Conservation (phyloP, 2,329 filamentous ascomycete genomes). For the Fusarium mangiferae region DNA sequence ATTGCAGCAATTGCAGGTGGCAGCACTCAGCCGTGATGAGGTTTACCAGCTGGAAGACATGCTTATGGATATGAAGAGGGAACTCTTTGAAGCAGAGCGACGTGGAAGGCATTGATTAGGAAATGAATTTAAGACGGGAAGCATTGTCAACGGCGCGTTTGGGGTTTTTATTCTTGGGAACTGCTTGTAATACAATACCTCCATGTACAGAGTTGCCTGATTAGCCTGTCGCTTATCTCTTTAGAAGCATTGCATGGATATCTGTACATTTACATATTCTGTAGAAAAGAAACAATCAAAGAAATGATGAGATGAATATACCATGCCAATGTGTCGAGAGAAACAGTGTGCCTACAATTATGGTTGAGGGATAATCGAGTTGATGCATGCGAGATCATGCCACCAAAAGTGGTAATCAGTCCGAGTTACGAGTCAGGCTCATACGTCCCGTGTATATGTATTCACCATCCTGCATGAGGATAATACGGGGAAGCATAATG, state of each 20-base stretch:
- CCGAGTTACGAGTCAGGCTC: background rate
- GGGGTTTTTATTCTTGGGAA: slow-evolving; percentile 15
- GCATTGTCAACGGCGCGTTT: slow-evolving; percentile 34
- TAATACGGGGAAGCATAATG: background rate
- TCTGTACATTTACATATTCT: slow-evolving; percentile 21
- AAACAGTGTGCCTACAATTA: background rate
- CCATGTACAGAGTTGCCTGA: slow-evolving; percentile 20
- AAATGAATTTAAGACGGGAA: slow-evolving; percentile 19
- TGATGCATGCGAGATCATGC: background rate
- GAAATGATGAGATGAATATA: slow-evolving; percentile 16
- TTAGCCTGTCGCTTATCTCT: slow-evolving; percentile 8
- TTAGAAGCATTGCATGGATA: slow-evolving; percentile 10
- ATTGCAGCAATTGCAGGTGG: slow-evolving; percentile 67
- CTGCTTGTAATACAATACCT: slow-evolving; percentile 33
- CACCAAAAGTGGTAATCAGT: background rate
- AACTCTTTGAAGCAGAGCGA: slow-evolving; percentile 76
- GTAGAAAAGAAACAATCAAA: slow-evolving; percentile 27
- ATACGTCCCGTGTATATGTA: background rate
- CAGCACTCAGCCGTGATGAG: slow-evolving; percentile 71
- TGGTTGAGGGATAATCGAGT: background rate
- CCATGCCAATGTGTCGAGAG: background rate
- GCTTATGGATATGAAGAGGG: slow-evolving; percentile 80
- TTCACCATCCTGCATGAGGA: background rate
- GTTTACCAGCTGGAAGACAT: slow-evolving; percentile 80
- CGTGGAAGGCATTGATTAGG: slow-evolving; percentile 58